Evolutionary conservation across 805 yeast genomes (phyloP).

Genomic region (Pichia manshurica): DNA sequence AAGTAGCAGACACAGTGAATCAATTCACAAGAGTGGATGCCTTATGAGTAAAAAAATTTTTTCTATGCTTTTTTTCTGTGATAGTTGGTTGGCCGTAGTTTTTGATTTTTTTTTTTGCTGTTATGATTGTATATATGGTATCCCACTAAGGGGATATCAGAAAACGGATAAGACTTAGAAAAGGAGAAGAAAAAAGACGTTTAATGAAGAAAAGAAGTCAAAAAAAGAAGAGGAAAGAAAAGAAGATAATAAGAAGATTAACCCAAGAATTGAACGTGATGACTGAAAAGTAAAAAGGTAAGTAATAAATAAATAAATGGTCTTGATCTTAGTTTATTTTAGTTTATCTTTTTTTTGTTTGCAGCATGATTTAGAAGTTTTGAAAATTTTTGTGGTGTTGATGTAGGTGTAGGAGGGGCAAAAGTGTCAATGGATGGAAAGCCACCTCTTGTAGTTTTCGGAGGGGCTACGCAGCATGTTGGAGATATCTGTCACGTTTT

Average conservation of each 20-base stretch:
- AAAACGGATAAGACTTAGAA: neutral
- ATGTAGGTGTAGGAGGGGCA: too few species aligned
- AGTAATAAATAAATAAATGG: too few species aligned
- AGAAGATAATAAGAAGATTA: slow-evolving; percentile 1
- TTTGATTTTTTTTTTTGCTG: neutral
- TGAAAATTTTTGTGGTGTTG: too few species aligned
- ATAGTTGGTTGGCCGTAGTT: neutral
- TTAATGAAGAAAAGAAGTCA: neutral
- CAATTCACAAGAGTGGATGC: too few species aligned
- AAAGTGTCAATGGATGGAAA: slow-evolving; percentile 23
- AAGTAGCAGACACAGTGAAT: too few species aligned
- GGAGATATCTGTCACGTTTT: slow-evolving; percentile 24
- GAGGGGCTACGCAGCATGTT: slow-evolving; percentile 27
- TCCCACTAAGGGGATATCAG: too few species aligned
- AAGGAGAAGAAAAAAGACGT: neutral
- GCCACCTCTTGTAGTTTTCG: slow-evolving; percentile 30
- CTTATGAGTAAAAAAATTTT: too few species aligned
- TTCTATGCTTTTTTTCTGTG: neutral
- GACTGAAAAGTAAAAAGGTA: too few species aligned
- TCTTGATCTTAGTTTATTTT: too few species aligned
- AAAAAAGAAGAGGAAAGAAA: neutral
- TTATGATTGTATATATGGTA: too few species aligned
- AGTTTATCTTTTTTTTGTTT: too few species aligned
- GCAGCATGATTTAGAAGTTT: too few species aligned
- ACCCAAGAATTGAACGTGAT: neutral